Evolutionary conservation across 2,329 filamentous ascomycete genomes (phyloP).

Genomic region (Thermothelomyces thermophilus): DNA sequence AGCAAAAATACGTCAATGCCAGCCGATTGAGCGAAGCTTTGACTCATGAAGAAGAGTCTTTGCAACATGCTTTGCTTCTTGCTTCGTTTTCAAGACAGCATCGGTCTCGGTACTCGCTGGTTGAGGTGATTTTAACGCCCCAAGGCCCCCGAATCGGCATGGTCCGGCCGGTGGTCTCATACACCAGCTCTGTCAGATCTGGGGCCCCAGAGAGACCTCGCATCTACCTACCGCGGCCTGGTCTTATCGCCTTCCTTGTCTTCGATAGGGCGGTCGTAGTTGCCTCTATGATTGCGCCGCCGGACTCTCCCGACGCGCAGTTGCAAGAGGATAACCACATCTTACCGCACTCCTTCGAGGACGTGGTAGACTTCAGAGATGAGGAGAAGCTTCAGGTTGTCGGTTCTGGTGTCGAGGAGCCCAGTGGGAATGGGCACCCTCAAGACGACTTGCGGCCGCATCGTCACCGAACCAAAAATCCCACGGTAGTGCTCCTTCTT

Average conservation of each 20-base stretch:
- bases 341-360: slow-evolving; percentile 67
- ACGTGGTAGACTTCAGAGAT: slow-evolving; percentile 72
- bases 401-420: slow-evolving; percentile 58
- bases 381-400: slow-evolving; percentile 58
- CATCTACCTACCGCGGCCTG: slow-evolving; percentile 71
- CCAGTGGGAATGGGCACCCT: slow-evolving; percentile 30
- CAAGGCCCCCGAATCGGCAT: slow-evolving; percentile 52
- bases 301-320: slow-evolving; percentile 70
- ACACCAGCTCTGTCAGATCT: slow-evolving; percentile 45
- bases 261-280: slow-evolving; percentile 75
- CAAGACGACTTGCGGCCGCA: slow-evolving; percentile 44
- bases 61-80: slow-evolving; percentile 56
- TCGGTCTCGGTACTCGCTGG: slow-evolving; percentile 60
- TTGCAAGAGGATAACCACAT: slow-evolving; percentile 61
- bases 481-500: slow-evolving; percentile 54
- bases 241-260: slow-evolving; percentile 72
- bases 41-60: slow-evolving; percentile 42
- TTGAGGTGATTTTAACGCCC: slow-evolving; percentile 61
- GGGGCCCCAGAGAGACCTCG: slow-evolving; percentile 47
- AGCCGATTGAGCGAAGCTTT: slow-evolving; percentile 47
- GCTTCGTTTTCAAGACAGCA: slow-evolving; percentile 47
- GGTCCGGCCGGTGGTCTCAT: slow-evolving; percentile 62
- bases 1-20: slow-evolving; percentile 43
- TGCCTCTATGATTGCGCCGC: slow-evolving; percentile 61
- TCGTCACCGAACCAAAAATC: slow-evolving; percentile 54